Percentiles rank a stretch among this genome's conserved stretches.
These are phyloP conservation scores for Elongisporangium prolatum DNA, from an alignment of 352 stramenopile species.

Conservation along the genomic window DNA sequence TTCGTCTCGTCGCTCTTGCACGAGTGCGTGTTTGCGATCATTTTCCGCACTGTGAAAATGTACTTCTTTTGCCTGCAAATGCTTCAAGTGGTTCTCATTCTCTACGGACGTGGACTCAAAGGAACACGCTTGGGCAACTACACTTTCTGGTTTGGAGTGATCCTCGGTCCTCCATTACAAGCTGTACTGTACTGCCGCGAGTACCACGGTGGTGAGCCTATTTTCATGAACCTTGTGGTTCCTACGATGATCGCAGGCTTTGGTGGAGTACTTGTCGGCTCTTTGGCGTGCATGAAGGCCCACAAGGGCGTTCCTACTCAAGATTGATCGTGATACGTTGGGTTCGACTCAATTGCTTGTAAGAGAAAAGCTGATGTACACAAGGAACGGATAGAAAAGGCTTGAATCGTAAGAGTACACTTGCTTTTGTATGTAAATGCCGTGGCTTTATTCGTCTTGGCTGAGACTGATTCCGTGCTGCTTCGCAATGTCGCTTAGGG, in stretches of 20 bases:
- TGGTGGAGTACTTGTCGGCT: constrained; percentile 37
- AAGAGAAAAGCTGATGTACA: neutral
- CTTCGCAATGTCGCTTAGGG: constrained; percentile 5
- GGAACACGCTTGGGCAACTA: constrained; percentile 74
- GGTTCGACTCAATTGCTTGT: no score
- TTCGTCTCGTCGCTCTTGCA: constrained; percentile 94
- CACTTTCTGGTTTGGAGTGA: constrained; percentile 79
- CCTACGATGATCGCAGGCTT: constrained; percentile 67
- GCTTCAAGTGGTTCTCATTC: constrained; percentile 91
- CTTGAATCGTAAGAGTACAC: neutral
- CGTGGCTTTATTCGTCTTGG: neutral
- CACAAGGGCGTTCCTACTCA: neutral
- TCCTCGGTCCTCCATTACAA: constrained; percentile 63
- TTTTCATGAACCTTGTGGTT: constrained; percentile 80
- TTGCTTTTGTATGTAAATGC: neutral
- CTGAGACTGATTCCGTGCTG: neutral
- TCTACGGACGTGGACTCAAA: constrained; percentile 67
- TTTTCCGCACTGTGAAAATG: constrained; percentile 91
- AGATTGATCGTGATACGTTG: neutral
- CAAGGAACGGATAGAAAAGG: neutral
- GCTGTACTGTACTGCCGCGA: constrained; percentile 79
- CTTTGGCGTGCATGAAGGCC: constrained; percentile 33
- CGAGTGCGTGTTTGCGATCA: constrained; percentile 93
- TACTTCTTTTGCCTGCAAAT: constrained; percentile 95
- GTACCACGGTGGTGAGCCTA: constrained; percentile 71